Evolutionary conservation across 257 asterid genomes (phyloP).

Genomic region (Coffea eugenioides): DNA sequence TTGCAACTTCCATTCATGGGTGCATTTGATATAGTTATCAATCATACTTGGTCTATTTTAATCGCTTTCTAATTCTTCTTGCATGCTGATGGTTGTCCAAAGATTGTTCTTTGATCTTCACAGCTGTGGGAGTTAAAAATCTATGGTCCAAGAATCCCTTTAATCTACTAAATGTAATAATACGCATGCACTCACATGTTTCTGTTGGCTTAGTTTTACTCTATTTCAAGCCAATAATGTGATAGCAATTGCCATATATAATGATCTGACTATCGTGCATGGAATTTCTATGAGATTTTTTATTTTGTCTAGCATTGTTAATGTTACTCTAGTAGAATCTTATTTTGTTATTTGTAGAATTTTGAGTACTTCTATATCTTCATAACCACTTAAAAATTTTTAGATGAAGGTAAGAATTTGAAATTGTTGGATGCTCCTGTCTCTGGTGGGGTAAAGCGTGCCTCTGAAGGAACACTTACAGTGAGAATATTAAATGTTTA

Average conservation of each 20-base stretch:
- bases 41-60: background rate
- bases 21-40: background rate
- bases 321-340: background rate
- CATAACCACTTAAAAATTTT: background rate
- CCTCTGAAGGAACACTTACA: slow-evolving; percentile 88
- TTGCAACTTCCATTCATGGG: background rate
- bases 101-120: background rate
- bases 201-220: background rate
- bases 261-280: background rate
- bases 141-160: background rate
- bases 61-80: background rate
- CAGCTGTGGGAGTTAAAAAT: background rate
- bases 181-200: background rate
- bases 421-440: slow-evolving; percentile 98
- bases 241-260: background rate
- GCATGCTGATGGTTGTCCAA: background rate
- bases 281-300: background rate
- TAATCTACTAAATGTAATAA: background rate
- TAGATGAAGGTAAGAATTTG: slow-evolving; percentile 72
- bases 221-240: background rate
- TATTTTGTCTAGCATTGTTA: background rate
- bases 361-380: background rate
- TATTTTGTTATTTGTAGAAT: background rate
- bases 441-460: slow-evolving; percentile 97
- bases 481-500: slow-evolving; percentile 43